Conservation (phyloP, 1,139 yeast species). For the Suhomyces atakaporum region DNA sequence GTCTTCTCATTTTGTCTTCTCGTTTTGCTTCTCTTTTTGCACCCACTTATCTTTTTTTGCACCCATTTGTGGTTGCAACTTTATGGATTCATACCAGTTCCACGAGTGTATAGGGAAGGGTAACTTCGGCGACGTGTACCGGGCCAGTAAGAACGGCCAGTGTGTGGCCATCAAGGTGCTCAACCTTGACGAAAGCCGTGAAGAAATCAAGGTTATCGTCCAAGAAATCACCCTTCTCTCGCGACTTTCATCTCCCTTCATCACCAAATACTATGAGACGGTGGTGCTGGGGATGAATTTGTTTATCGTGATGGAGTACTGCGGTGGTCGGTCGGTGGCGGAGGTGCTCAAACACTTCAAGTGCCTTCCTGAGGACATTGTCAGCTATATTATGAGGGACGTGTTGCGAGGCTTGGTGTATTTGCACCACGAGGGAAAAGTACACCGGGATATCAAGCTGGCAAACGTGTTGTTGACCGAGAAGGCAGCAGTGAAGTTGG, state of each 20-base stretch:
- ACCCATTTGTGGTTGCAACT: conserved; percentile 13
- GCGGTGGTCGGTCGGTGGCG: conserved; percentile 90
- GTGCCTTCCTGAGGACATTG: conserved; percentile 56
- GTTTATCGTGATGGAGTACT: conserved; percentile 91
- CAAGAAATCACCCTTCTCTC: conserved; percentile 78
- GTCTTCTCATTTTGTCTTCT: background rate
- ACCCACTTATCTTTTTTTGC: background rate
- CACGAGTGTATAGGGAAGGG: conserved; percentile 76
- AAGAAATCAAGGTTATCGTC: conserved; percentile 65
- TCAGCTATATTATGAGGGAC: conserved; percentile 59
- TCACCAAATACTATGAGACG: conserved; percentile 67
- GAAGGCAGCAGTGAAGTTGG: conserved; percentile 65
- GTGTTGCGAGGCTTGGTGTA: conserved; percentile 68
- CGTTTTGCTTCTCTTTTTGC: background rate
- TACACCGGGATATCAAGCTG: conserved; percentile 85
- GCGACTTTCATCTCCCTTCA: conserved; percentile 60
- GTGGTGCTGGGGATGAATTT: conserved; percentile 62
- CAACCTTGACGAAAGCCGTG: conserved; percentile 71
- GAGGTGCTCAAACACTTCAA: conserved; percentile 50
- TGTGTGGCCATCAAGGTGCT: conserved; percentile 79
- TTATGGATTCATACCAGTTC: conserved; percentile 35
- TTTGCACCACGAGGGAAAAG: conserved; percentile 68
- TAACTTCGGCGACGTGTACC: conserved; percentile 84
- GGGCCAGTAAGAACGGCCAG: conserved; percentile 46
- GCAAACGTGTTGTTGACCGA: conserved; percentile 75